Percentiles rank a stretch among this genome's conserved stretches.
These are phyloP conservation scores for Kwoniella mangroviensis DNA, from an alignment of 768 basidiomycete species.

Conservation along the genomic window DNA sequence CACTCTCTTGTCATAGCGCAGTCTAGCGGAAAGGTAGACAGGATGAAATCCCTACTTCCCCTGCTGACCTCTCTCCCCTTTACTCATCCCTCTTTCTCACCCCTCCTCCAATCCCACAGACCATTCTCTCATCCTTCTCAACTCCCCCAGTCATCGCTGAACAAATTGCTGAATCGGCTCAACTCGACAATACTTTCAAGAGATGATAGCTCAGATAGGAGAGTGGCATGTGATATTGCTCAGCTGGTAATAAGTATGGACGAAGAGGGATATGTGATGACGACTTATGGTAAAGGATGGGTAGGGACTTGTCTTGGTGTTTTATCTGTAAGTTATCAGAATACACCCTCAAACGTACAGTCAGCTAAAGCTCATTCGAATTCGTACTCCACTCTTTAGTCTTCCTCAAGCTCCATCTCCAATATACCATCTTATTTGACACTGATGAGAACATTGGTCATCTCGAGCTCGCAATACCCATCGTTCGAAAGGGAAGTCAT, in stretches of 20 bases:
- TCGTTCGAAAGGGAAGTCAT: conserved; percentile 48
- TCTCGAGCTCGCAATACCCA: conserved; percentile 33
- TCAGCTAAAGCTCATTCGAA: too few species aligned
- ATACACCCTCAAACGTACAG: not conserved
- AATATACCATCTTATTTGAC: conserved; percentile 17
- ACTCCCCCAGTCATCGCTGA: conserved; percentile 22
- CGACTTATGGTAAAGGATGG: conserved; percentile 44
- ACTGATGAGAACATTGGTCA: conserved; percentile 29
- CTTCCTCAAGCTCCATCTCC: conserved; percentile 10
- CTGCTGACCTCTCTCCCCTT: conserved; percentile 33
- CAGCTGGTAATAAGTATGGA: conserved; percentile 36
- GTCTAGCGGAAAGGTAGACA: not conserved
- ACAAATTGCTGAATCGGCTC: conserved; percentile 31
- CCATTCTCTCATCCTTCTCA: conserved; percentile 36
- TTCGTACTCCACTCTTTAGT: not conserved
- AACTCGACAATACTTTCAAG: conserved; percentile 24
- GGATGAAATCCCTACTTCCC: conserved; percentile 20
- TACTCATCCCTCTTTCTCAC: conserved; percentile 24
- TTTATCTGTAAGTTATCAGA: conserved; percentile 16
- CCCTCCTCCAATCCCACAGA: conserved; percentile 35
- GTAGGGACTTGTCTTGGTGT: conserved; percentile 20
- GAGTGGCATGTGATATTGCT: conserved; percentile 25
- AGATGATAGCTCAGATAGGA: conserved; percentile 20
- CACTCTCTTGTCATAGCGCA: too few species aligned
- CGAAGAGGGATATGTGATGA: conserved; percentile 45